Evolutionary conservation across 2,329 filamentous ascomycete genomes (phyloP).

Genomic region (Aspergillus ochraceus): DNA sequence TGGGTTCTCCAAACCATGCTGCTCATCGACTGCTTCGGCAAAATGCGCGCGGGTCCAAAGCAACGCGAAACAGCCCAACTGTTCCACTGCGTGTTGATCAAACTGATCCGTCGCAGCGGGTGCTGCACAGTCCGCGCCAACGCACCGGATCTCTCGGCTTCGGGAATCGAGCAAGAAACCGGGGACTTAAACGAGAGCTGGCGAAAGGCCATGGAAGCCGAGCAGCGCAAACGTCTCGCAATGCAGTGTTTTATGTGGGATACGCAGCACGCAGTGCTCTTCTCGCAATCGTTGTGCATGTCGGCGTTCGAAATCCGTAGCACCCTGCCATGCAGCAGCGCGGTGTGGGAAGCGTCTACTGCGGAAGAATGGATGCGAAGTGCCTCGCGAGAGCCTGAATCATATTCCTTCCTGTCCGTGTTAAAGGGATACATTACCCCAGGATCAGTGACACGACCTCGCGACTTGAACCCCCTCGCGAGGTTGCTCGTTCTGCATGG

Average conservation of each 20-base stretch:
- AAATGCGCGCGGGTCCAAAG: conserved; percentile 61
- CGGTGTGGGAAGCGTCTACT: conserved; percentile 58
- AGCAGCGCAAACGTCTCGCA: conserved; percentile 61
- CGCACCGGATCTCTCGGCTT: conserved; percentile 24
- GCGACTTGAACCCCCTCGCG: conserved; percentile 53
- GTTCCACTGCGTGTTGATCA: conserved; percentile 58
- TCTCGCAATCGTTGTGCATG: conserved; percentile 68
- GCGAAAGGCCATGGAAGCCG: conserved; percentile 55
- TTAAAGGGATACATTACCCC: conserved; percentile 59
- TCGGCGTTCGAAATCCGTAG: conserved; percentile 63
- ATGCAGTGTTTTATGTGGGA: conserved; percentile 68
- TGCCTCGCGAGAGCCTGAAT: conserved; percentile 38
- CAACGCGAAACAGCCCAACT: conserved; percentile 65
- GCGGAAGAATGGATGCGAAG: conserved; percentile 52
- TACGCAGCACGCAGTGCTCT: conserved; percentile 63
- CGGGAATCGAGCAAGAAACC: conserved; percentile 18
- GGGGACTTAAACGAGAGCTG: conserved; percentile 49
- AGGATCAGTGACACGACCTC: conserved; percentile 33
- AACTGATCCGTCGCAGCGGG: conserved; percentile 54
- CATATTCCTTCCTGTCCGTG: conserved; percentile 49
- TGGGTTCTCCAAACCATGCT: conserved; percentile 64
- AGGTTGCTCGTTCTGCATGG: conserved; percentile 59
- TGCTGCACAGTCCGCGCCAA: conserved; percentile 46
- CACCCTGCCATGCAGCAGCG: conserved; percentile 55
- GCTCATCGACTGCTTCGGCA: conserved; percentile 65